phyloP scores from a whole-genome alignment of 495 filamentous ascomycete species.

The Penicillium pulvis region DNA sequence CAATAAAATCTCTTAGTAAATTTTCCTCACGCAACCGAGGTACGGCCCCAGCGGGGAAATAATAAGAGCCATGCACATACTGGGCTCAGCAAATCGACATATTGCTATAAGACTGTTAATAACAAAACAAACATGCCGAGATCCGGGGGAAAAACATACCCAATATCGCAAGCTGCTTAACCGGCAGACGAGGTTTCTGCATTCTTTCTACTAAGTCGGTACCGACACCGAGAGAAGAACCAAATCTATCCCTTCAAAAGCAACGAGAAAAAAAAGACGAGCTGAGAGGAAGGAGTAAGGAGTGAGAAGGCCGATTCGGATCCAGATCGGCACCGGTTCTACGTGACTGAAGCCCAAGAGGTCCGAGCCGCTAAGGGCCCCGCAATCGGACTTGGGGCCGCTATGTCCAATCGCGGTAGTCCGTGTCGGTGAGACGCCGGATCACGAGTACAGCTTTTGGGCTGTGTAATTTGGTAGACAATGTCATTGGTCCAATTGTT shows the following conservation, averaged over 20 bases:
- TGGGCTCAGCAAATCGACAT: constrained; percentile 82
- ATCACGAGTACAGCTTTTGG: not conserved
- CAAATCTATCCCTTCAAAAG: constrained; percentile 10
- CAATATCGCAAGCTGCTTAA: constrained; percentile 60
- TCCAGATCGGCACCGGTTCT: not conserved
- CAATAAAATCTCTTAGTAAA: constrained; percentile 4
- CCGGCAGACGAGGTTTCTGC: constrained; percentile 43
- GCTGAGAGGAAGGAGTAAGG: constrained; percentile 8
- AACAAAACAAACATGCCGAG: constrained; percentile 7
- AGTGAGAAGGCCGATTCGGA: constrained; percentile 9
- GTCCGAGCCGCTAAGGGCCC: not conserved
- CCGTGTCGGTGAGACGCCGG: not conserved
- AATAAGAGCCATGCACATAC: constrained; percentile 27
- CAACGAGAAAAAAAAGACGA: constrained; percentile 8
- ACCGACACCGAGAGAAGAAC: not conserved
- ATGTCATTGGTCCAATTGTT: too few species aligned
- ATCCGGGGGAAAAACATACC: constrained; percentile 49
- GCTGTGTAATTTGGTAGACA: too few species aligned
- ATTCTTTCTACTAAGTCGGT: not conserved
- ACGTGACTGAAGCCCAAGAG: not conserved
- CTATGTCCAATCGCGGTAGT: not conserved
- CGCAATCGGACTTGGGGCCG: constrained; percentile 11
- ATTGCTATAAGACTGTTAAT: constrained; percentile 40
- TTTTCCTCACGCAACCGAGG: not conserved
- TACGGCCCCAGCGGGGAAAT: too few species aligned